phyloP scores from a whole-genome alignment of 2,329 filamentous ascomycete genomes.

The Xylaria sp. region DNA sequence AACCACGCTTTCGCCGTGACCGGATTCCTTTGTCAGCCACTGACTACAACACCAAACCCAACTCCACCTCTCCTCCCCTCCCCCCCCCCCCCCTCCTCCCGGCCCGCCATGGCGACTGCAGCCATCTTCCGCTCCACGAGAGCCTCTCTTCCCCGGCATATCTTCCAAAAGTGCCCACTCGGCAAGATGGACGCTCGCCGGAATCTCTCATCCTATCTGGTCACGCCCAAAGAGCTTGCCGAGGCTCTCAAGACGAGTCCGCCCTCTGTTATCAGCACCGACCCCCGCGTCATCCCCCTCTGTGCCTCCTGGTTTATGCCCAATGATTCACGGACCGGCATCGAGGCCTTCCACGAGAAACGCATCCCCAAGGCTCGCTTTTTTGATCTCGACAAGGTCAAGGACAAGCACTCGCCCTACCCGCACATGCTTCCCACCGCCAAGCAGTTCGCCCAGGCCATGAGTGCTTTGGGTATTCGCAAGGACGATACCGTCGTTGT shows the following conservation, averaged over 20 bases:
- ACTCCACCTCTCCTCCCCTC: slow-evolving; percentile 18
- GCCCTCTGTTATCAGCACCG: slow-evolving; percentile 79
- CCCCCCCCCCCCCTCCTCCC: slow-evolving; percentile 1
- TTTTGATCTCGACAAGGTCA: slow-evolving; percentile 94
- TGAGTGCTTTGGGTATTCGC: slow-evolving; percentile 88
- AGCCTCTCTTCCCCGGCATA: slow-evolving; percentile 52
- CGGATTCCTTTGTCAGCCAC: slow-evolving; percentile 27
- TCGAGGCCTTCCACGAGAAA: slow-evolving; percentile 80
- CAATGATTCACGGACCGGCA: slow-evolving; percentile 85
- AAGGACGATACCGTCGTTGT: slow-evolving; percentile 91
- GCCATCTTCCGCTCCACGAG: slow-evolving; percentile 56
- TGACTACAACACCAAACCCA: background rate
- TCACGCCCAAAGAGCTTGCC: slow-evolving; percentile 84
- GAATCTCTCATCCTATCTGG: slow-evolving; percentile 81
- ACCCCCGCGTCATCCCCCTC: slow-evolving; percentile 85
- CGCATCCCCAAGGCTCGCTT: slow-evolving; percentile 92
- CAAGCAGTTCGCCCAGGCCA: slow-evolving; percentile 83
- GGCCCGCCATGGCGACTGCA: slow-evolving; percentile 55
- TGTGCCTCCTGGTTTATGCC: slow-evolving; percentile 97
- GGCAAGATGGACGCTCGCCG: slow-evolving; percentile 55
- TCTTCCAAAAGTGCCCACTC: slow-evolving; percentile 48
- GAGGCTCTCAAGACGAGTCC: slow-evolving; percentile 85
- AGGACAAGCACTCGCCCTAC: slow-evolving; percentile 87
- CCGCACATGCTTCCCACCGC: slow-evolving; percentile 94
- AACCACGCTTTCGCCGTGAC: slow-evolving; percentile 5